Evolutionary conservation across 176 grass and related monocot species (phyloP), one percentile per base, ranked within the genome.

Genomic region (Saccharum spontaneum): DNA sequence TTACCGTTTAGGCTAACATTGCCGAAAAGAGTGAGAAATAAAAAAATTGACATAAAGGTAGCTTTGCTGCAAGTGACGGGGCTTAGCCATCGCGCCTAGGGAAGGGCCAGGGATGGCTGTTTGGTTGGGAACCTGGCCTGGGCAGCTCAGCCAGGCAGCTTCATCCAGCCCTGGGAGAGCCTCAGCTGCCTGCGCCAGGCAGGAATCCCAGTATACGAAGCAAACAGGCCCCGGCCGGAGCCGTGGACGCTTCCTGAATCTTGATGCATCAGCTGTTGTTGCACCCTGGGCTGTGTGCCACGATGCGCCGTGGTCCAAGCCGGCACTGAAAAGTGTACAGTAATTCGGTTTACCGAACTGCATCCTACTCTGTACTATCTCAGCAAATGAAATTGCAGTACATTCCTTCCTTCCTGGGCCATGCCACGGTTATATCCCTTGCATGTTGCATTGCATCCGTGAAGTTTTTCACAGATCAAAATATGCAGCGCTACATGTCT

Each of bases 221-320:
- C 36, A 37, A 37, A 37, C 36, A 37, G 36, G 3, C 36, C 36
- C 36, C 36, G 36, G 24, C 15, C 20, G 31, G 5, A 69, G 10
- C 16, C 6, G 5, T 13, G 55, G 67, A 37, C 55, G 75, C 55
- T 78, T 84, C 43, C 43, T 55, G 44, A 84, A 28, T 88, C 40
- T 72, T 55, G 55, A 84, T 38, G 46, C 46, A 75, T 80, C 69
- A 68, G n/a, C 43, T 54, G 26, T 54, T 79, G 75, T 18, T 83
- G 67, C 43, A 6, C 41, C 48, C 8, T 14, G 28, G 10, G 49
- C 39, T 31, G 39, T 33, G 31, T 49, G 83, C 49, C 39, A 80
- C 39, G 60, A 16, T 62, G n/a, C 76, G 59, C 82, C 38, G 50
- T 89, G 71, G 78, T 77, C 88, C 71, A 63, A 44, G 43, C 38